Evolutionary conservation across 257 asterid species (phyloP).

Genomic region (Cruciata laevipes): DNA sequence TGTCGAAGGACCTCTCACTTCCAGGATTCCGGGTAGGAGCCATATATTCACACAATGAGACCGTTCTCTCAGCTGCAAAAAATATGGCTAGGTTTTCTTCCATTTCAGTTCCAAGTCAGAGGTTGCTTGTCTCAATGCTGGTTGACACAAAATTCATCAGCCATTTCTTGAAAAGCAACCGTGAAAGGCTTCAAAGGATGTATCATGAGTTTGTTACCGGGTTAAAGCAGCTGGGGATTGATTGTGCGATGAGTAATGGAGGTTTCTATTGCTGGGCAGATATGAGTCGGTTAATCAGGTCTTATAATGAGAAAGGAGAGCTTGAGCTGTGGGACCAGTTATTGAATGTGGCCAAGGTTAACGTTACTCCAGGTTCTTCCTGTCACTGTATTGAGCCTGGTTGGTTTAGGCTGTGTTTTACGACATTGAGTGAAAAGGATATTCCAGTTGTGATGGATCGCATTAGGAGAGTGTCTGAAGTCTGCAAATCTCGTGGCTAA

Average conservation of each 20-base stretch:
- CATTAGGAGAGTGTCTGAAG: slow-evolving; percentile 34
- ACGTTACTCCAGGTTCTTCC: slow-evolving; percentile 49
- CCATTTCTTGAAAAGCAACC: slow-evolving; percentile 22
- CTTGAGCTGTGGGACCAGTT: slow-evolving; percentile 53
- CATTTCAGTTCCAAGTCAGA: slow-evolving; percentile 44
- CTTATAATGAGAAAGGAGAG: slow-evolving; percentile 55
- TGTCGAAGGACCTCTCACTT: slow-evolving; percentile 49
- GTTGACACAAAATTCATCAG: slow-evolving; percentile 37
- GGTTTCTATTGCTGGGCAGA: slow-evolving; percentile 63
- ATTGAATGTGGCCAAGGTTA: slow-evolving; percentile 38
- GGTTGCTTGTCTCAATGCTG: slow-evolving; percentile 39
- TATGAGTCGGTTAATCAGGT: slow-evolving; percentile 45
- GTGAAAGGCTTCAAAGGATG: slow-evolving; percentile 40
- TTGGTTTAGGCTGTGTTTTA: slow-evolving; percentile 52
- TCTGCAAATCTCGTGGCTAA: slow-evolving; percentile 31
- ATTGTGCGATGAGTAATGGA: slow-evolving; percentile 35
- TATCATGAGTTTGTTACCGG: slow-evolving; percentile 34
- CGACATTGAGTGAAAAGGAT: slow-evolving; percentile 31
- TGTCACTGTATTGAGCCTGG: slow-evolving; percentile 67
- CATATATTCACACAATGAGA: slow-evolving; percentile 36
- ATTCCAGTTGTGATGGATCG: slow-evolving; percentile 40
- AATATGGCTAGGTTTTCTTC: slow-evolving; percentile 53
- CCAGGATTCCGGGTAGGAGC: slow-evolving; percentile 39
- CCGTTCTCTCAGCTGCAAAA: slow-evolving; percentile 36
- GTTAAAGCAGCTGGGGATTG: slow-evolving; percentile 40